phyloP scores from a whole-genome alignment of 345 rosid genomes.

The rapeseed (Brassica napus) region DNA sequence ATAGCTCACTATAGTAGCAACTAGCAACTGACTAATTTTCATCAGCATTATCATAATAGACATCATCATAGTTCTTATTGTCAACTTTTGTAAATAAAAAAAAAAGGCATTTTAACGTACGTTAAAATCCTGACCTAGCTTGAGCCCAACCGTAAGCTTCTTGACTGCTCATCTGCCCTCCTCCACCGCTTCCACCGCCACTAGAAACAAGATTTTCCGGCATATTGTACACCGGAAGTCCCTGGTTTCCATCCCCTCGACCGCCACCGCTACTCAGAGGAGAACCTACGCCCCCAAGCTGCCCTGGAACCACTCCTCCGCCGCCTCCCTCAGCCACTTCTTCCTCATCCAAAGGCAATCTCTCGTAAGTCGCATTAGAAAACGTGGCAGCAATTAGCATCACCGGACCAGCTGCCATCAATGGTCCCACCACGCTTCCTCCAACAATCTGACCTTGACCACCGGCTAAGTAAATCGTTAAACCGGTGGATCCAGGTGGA shows the following conservation, averaged over 20 bases:
- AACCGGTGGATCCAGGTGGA: slow-evolving; percentile 54
- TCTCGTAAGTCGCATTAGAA: slow-evolving; percentile 53
- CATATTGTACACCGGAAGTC: slow-evolving; percentile 56
- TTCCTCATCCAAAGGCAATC: slow-evolving; percentile 52
- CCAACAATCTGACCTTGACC: slow-evolving; percentile 60
- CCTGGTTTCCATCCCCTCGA: slow-evolving; percentile 51
- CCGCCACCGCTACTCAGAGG: slow-evolving; percentile 49
- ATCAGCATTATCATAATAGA: slow-evolving; percentile 24
- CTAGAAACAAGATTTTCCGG: slow-evolving; percentile 71
- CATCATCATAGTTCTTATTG: slow-evolving; percentile 35
- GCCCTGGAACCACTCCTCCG: slow-evolving; percentile 45
- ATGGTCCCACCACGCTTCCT: slow-evolving; percentile 49
- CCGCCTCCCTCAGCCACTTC: slow-evolving; percentile 39
- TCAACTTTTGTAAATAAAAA: slow-evolving; percentile 7
- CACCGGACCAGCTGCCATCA: slow-evolving; percentile 52
- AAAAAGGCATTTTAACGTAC: slow-evolving; percentile 11
- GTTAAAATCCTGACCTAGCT: slow-evolving; percentile 51
- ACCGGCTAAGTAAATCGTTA: slow-evolving; percentile 53
- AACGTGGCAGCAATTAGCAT: slow-evolving; percentile 55
- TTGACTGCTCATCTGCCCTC: slow-evolving; percentile 51
- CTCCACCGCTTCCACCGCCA: slow-evolving; percentile 38
- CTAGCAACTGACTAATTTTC: slow-evolving; percentile 25
- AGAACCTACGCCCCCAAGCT: slow-evolving; percentile 32
- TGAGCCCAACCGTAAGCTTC: slow-evolving; percentile 61
- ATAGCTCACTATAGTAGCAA: slow-evolving; percentile 22